Evolutionary conservation across 345 rosid genomes (phyloP).

Genomic region (Eucalyptus pauciflora): DNA sequence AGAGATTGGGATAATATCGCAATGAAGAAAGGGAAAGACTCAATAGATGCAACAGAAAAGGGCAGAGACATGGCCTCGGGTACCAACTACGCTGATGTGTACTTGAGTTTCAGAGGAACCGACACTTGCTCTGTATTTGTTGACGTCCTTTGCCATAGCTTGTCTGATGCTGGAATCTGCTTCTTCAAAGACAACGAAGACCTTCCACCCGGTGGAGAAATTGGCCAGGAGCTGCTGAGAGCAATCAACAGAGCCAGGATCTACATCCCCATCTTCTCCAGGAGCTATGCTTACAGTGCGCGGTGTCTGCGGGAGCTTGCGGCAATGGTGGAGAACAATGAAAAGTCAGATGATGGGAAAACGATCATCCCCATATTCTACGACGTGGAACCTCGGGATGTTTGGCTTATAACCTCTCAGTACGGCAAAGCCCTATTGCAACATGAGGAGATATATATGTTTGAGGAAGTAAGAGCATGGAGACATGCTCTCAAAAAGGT

Average conservation of each 20-base stretch:
- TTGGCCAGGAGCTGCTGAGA: neutral
- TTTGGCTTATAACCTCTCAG: neutral
- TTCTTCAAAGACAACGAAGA: neutral
- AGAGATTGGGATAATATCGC: too few species aligned
- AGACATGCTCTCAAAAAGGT: neutral
- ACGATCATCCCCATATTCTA: neutral
- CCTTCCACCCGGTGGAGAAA: neutral
- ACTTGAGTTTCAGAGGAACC: neutral
- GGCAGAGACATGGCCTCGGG: too few species aligned
- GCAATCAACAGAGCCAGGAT: neutral
- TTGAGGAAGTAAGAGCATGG: neutral
- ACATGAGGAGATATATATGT: fast-evolving
- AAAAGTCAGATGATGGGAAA: neutral
- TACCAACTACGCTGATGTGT: neutral
- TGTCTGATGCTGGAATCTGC: neutral
- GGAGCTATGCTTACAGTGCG: too few species aligned
- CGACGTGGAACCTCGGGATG: neutral
- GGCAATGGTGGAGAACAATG: neutral
- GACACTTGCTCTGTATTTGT: fast-evolving
- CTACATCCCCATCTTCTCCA: neutral
- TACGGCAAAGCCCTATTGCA: neutral
- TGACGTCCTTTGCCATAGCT: neutral
- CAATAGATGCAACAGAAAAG: too few species aligned
- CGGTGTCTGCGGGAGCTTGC: neutral
- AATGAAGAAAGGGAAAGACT: too few species aligned